phyloP scores from a whole-genome alignment of 805 yeast species.

The Yarrowia sp. region DNA sequence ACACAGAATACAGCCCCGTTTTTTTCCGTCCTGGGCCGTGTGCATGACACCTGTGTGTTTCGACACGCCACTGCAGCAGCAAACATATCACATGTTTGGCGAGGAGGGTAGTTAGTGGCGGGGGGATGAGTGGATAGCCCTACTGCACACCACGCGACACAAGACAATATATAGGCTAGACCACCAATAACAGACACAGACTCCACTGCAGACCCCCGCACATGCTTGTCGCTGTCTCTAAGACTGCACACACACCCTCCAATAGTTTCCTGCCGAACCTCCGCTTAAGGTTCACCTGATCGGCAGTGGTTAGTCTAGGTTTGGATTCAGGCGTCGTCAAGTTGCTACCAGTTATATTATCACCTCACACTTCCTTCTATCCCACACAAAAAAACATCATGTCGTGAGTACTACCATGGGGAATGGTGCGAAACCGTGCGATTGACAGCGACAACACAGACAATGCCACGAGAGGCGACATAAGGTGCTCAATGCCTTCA shows the following conservation, averaged over 20 bases:
- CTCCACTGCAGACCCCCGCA: no score
- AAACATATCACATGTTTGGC: conserved; percentile 36
- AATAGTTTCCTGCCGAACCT: conserved; percentile 1
- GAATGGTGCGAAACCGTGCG: neutral
- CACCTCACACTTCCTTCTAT: conserved; percentile 11
- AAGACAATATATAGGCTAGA: no score
- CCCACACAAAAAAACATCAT: conserved; percentile 1
- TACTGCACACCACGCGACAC: no score
- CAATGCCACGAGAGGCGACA: neutral
- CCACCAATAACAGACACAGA: no score
- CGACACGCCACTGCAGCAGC: conserved; percentile 37
- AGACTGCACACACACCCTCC: neutral
- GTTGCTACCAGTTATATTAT: conserved; percentile 37
- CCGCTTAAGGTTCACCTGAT: conserved; percentile 8
- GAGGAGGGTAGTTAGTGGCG: neutral
- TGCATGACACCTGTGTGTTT: conserved; percentile 6
- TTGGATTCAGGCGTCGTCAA: conserved; percentile 37
- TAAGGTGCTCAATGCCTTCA: neutral
- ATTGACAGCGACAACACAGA: neutral
- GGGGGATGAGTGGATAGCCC: no score
- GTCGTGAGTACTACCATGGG: conserved; percentile 26
- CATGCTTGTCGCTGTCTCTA: no score
- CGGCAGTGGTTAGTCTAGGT: conserved; percentile 28
- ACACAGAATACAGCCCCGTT: conserved; percentile 13
- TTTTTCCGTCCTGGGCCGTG: conserved; percentile 15